Conservation (phyloP, 2,329 filamentous ascomycete species). For the Lecanosticta acicola region DNA sequence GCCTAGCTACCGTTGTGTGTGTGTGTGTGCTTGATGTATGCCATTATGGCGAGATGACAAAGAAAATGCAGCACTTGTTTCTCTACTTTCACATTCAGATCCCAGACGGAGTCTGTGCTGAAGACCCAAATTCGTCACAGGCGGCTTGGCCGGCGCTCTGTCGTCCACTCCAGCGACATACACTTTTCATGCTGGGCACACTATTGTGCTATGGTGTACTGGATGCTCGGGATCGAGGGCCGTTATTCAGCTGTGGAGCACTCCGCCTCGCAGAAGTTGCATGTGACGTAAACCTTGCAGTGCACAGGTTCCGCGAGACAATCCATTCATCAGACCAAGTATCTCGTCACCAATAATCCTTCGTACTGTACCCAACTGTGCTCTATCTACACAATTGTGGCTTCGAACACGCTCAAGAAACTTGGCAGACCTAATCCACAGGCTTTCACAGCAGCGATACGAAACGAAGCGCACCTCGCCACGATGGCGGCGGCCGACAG, state of each 20-base stretch:
- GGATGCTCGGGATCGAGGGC: too few relatives aligned
- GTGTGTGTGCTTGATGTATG: constrained; percentile 20
- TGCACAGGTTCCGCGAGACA: not conserved
- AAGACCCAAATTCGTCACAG: too few relatives aligned
- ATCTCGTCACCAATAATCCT: not conserved
- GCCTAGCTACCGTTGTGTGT: constrained; percentile 19
- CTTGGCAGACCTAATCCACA: not conserved
- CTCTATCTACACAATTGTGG: not conserved
- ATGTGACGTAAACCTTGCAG: constrained; percentile 10
- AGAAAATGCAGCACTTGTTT: constrained; percentile 19
- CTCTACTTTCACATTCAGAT: constrained; percentile 3
- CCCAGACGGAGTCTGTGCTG: not conserved
- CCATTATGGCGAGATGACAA: constrained; percentile 22
- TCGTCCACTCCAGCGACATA: too few relatives aligned
- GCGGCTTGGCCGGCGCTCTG: too few relatives aligned
- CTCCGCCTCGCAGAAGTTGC: constrained; percentile 8
- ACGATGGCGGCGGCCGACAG: constrained; percentile 26
- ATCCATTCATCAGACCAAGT: constrained; percentile 4
- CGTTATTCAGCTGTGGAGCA: not conserved
- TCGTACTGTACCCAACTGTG: too few relatives aligned
- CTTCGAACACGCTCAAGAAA: not conserved
- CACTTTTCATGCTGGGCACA: too few relatives aligned
- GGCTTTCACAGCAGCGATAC: not conserved
- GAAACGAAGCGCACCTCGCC: constrained; percentile 6
- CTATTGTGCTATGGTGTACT: too few relatives aligned